Evolutionary conservation across 1,284 basidiomycete genomes (phyloP).

Genomic region (Ganoderma leucocontextum): DNA sequence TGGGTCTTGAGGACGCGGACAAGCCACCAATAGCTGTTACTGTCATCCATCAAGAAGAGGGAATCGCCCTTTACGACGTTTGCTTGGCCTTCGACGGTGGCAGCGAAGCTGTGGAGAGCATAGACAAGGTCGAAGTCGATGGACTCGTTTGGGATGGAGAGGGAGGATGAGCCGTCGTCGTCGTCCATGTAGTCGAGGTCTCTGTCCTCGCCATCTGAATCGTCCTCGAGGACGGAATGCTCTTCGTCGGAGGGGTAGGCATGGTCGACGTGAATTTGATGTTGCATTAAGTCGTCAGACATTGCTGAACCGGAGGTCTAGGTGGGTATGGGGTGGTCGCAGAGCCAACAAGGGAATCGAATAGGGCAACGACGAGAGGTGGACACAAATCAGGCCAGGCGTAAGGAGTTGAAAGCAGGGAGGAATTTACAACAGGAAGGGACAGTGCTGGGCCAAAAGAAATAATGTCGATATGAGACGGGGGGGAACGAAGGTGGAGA

Average conservation of each 20-base stretch:
- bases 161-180: conserved; percentile 81
- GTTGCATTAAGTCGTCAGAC: conserved; percentile 60
- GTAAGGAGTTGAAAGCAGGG: not conserved
- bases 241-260: conserved; percentile 68
- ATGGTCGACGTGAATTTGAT: conserved; percentile 62
- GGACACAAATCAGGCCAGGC: not conserved
- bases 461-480: not conserved
- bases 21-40: conserved; percentile 98
- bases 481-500: not conserved
- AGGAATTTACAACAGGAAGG: not conserved
- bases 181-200: conserved; percentile 73
- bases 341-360: not conserved
- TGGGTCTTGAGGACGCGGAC: conserved; percentile 96
- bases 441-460: not conserved
- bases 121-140: conserved; percentile 93
- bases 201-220: conserved; percentile 72
- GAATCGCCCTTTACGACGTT: conserved; percentile 97
- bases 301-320: conserved; percentile 36
- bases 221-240: conserved; percentile 81
- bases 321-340: not conserved
- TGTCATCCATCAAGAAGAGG: conserved; percentile 93
- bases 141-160: conserved; percentile 89
- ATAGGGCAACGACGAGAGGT: not conserved
- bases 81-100: conserved; percentile 95
- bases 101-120: conserved; percentile 91